Evolutionary conservation across 176 grass and related monocot species (phyloP).

Genomic region (Thalia dealbata): DNA sequence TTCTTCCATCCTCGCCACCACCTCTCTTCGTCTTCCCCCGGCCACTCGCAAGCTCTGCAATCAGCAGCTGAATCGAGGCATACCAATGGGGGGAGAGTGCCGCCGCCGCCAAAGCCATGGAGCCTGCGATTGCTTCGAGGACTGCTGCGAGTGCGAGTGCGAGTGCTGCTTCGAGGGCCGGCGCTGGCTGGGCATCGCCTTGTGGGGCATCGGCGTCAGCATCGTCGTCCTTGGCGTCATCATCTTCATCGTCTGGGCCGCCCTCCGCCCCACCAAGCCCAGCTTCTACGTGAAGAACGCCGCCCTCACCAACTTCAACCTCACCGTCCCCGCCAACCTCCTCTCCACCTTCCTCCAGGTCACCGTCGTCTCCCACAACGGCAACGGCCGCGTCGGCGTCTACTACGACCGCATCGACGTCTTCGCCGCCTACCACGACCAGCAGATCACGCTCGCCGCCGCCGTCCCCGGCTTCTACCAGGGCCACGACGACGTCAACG

Average conservation of each 20-base stretch:
- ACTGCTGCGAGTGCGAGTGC: neutral
- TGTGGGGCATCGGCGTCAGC: constrained; percentile 39
- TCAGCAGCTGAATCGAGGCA: too few species aligned
- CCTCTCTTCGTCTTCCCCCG: neutral
- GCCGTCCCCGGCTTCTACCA: constrained; percentile 56
- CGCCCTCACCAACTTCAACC: constrained; percentile 41
- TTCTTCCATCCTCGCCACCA: neutral
- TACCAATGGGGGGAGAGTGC: neutral
- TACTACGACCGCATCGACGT: constrained; percentile 65
- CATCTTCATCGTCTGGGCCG: constrained; percentile 62
- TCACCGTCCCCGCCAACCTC: constrained; percentile 31
- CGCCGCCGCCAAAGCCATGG: neutral
- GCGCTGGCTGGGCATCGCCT: neutral
- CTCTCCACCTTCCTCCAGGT: constrained; percentile 49
- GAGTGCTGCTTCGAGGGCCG: too few species aligned
- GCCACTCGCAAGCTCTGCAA: neutral
- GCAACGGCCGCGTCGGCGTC: constrained; percentile 67
- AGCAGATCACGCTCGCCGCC: constrained; percentile 45
- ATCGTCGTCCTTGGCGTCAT: constrained; percentile 41
- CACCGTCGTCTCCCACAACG: constrained; percentile 63
- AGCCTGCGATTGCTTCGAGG: neutral
- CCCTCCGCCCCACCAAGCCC: constrained; percentile 61
- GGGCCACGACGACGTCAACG: constrained; percentile 58
- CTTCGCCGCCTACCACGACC: constrained; percentile 51
- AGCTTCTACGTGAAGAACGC: constrained; percentile 74